Evolutionary conservation across 768 basidiomycete genomes (phyloP), one percentile per base, ranked within the genome.

Genomic region (Boletus rubroflammeus): DNA sequence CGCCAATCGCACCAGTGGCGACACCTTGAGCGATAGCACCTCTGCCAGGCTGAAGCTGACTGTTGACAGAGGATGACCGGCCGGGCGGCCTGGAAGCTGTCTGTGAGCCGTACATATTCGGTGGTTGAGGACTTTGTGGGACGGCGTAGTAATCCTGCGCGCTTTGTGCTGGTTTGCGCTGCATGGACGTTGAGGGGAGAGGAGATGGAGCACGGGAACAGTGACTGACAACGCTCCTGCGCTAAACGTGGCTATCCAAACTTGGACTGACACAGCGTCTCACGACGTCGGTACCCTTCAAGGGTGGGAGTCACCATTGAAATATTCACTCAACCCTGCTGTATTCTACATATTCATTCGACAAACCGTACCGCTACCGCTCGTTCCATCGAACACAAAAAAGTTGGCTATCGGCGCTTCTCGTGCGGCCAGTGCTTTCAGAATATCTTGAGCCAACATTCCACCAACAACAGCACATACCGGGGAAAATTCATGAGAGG

Each of bases 401-500:
- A 97, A 86, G 70, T 99, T 99, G 48, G 90, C 88, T 58, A 97
- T 88, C 5, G 96, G 96, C 26, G 90, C 83, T 63, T 98, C 97
- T 47, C 93, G 86, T 52, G 87, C 91, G 51, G 87, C 89, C 36
- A 98, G 78, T 0, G 92, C 84, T 68, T 97, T 94, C 38, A 99
- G 76, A 48, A 98, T 87, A 67, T 99, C 97, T 69, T 98, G 97
- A 1, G 86, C 95, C 14, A 98, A 75, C 73, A 98, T 82, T 23
- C 97, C 97, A 26, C 97, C 97, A 36, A 99, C 79, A 34, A 99
- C 89, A 1, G 97, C 97, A 67, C 93, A 92, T 1, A 93, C 86
- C 0, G 97, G 93, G 0, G 93, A 88, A 73, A 98, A 92, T 67
- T 96, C 93, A 67, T 88, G 84, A 19, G 74, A 72, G 7, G 91